phyloP scores from a whole-genome alignment of 2,329 filamentous ascomycete species.

The Cercospora canescens region DNA sequence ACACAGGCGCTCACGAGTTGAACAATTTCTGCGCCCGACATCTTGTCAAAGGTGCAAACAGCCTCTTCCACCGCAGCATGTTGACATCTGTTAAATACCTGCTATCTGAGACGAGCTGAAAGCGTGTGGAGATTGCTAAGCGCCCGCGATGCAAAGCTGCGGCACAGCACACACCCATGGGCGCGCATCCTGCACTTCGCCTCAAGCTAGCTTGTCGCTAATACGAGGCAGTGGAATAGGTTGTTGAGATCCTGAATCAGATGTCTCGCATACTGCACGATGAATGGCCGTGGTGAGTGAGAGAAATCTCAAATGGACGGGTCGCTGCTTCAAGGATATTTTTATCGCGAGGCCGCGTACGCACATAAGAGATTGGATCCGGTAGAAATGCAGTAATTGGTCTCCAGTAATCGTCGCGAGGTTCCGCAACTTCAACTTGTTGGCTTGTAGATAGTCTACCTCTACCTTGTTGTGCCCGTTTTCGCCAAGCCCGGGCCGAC shows the following conservation, averaged over 20 bases:
- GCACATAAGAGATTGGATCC: not conserved
- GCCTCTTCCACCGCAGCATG: too few species aligned
- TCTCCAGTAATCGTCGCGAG: too few species aligned
- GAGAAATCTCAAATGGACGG: not conserved
- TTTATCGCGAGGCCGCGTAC: not conserved
- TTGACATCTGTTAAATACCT: not conserved
- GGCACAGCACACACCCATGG: not conserved
- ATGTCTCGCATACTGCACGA: not conserved
- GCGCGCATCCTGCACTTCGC: not conserved
- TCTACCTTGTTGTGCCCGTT: too few species aligned
- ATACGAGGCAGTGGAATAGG: too few species aligned
- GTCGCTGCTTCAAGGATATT: not conserved
- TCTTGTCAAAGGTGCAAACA: too few species aligned
- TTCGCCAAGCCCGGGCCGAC: too few species aligned
- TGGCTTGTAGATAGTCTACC: too few species aligned
- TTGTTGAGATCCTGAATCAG: not conserved
- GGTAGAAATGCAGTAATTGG: too few species aligned
- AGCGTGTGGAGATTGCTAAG: not conserved
- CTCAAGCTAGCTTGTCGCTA: too few species aligned
- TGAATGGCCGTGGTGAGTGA: not conserved
- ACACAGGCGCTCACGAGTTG: not conserved
- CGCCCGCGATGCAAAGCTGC: not conserved
- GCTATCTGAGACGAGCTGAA: not conserved
- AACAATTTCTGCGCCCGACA: not conserved
- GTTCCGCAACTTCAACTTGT: too few species aligned